Evolutionary conservation across 345 rosid genomes (phyloP).

Genomic region (Citrus glauca): DNA sequence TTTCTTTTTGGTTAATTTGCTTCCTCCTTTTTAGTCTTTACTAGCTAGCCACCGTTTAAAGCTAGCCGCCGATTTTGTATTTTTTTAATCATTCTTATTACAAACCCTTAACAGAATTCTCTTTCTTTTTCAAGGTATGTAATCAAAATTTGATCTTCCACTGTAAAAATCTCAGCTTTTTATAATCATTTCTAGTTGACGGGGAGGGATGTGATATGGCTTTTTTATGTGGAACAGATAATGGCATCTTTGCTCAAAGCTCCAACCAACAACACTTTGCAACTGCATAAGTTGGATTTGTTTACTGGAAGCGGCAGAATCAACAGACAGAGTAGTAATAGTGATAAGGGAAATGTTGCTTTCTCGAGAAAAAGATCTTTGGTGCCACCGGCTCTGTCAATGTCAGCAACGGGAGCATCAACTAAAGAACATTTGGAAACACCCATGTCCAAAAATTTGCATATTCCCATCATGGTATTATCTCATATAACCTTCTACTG

Average conservation of each 20-base stretch:
- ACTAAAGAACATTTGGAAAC: slow-evolving; percentile 18
- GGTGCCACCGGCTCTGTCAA: slow-evolving; percentile 19
- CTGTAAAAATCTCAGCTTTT: not conserved
- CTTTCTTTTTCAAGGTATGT: not conserved
- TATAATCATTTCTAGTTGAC: not conserved
- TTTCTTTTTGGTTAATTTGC: not conserved
- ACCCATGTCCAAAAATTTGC: slow-evolving; percentile 23
- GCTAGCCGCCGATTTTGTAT: not conserved
- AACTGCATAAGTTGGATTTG: not conserved
- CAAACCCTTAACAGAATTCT: not conserved
- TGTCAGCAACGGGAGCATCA: slow-evolving; percentile 24
- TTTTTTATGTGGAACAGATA: not conserved
- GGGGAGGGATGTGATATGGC: not conserved
- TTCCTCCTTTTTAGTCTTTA: not conserved
- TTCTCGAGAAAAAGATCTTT: slow-evolving; percentile 9
- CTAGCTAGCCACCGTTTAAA: no score
- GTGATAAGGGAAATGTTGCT: not conserved
- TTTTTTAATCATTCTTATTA: not conserved
- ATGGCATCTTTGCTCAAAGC: slow-evolving; percentile 24
- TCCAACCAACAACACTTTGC: slow-evolving; percentile 1
- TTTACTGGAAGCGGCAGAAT: slow-evolving; percentile 4
- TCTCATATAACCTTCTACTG: not conserved
- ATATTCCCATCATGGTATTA: slow-evolving; percentile 42
- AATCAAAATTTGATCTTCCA: not conserved
- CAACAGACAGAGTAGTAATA: not conserved